Base-by-base conservation (phyloP, 1,284 basidiomycete species). In the Pseudozyma pruni region DNA sequence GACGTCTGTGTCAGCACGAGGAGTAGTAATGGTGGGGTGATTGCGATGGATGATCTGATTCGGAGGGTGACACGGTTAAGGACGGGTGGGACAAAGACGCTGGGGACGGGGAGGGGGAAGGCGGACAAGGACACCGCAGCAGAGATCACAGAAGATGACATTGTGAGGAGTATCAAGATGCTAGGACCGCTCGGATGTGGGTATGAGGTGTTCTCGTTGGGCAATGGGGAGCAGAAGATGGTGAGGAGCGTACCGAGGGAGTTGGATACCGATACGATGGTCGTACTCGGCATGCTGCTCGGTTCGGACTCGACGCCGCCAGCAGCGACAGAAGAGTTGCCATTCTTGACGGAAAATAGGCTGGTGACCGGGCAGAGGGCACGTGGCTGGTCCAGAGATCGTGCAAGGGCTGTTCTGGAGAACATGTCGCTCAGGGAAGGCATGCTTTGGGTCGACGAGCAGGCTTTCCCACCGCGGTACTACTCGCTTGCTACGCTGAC, bases 1-100 rank as follows among this genome's bases (percentile, higher is more conserved):
- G 95, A 98, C 81, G 88, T 98, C 16, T 98, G 95, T 78, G 90
- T 98, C 29, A 90, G 89, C 79, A 95, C 92, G 9, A 85, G 94
- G 39, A 89, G 90, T 56, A 85, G 89, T 39, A 97, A 97, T 72
- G 95, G 96, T 0, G 95, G 96, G 0, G 84, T 98, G 49, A 93
- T 98, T 52, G 90, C 91, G 73, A 88, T 98, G 86, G 86, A 87
- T 11, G 94, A 98, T 81, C 85, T 98, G 38, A 86, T 96, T 17
- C 83, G 89, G 29, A 86, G 93, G 46, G 88, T 99, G 38, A 88
- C 87, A 60, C 88, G 87, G 75, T 84, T 98, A 43, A 86, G 95
- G 8, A 89, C 88, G 3, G 52, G 87, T 9, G 43, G 20, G 3
- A 6, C 37, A n/a, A 32, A 17, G 39, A 17, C 42, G 16, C 16